Evolutionary conservation across 2,329 filamentous ascomycete genomes (phyloP).

Genomic region (Fusarium nodosum): DNA sequence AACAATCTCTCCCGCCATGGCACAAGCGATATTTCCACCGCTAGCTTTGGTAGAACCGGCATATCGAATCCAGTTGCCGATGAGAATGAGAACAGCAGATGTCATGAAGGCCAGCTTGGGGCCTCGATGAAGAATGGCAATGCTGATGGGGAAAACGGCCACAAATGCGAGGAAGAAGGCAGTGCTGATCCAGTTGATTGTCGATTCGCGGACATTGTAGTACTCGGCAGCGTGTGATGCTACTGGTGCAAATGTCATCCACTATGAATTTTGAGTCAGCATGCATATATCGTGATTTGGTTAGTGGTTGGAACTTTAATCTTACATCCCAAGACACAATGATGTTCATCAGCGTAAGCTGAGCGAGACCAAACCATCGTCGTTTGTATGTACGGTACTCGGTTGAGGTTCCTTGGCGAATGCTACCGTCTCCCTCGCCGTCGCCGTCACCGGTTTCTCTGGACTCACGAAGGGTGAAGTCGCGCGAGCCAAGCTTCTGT

Average conservation of each 20-base stretch:
- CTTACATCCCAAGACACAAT: constrained; percentile 96
- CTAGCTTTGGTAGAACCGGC: constrained; percentile 70
- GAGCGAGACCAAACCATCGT: constrained; percentile 87
- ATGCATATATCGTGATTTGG: constrained; percentile 13
- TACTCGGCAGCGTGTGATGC: constrained; percentile 80
- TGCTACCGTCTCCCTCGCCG: constrained; percentile 43
- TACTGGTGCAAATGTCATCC: constrained; percentile 92
- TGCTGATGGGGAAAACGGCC: constrained; percentile 76
- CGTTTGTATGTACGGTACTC: constrained; percentile 76
- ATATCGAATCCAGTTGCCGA: constrained; percentile 94
- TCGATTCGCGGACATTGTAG: constrained; percentile 79
- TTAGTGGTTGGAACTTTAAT: constrained; percentile 47
- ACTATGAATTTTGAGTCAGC: constrained; percentile 61
- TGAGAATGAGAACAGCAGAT: constrained; percentile 78
- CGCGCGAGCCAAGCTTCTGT: constrained; percentile 49
- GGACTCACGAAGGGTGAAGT: constrained; percentile 50
- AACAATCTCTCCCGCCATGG: constrained; percentile 93
- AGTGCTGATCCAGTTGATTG: constrained; percentile 94
- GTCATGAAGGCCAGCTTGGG: constrained; percentile 82
- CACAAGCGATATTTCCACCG: constrained; percentile 77
- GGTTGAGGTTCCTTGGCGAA: constrained; percentile 49
- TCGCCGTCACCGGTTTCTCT: constrained; percentile 42
- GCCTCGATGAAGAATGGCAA: constrained; percentile 84
- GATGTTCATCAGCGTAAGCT: constrained; percentile 90
- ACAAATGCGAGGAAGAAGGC: constrained; percentile 89